phyloP scores from a whole-genome alignment of 2,329 filamentous ascomycete species.

The Chaetomium sp. region DNA sequence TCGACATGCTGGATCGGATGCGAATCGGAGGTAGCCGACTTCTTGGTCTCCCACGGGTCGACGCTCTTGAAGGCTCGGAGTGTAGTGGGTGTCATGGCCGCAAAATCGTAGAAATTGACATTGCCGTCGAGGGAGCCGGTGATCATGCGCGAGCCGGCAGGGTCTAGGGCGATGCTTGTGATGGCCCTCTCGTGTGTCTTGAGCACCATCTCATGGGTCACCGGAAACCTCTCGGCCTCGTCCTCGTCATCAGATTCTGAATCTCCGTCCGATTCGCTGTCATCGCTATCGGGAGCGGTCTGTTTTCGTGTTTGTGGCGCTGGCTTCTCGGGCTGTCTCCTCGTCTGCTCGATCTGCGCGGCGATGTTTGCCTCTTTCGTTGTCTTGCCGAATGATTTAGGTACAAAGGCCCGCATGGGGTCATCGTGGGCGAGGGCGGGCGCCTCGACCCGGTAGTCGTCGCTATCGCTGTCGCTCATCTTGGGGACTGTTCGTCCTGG shows the following conservation, averaged over 20 bases:
- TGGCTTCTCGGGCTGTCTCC: slow-evolving; percentile 56
- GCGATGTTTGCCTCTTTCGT: slow-evolving; percentile 71
- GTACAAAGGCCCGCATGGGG: slow-evolving; percentile 75
- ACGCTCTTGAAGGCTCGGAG: slow-evolving; percentile 90
- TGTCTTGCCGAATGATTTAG: slow-evolving; percentile 83
- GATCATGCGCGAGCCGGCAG: slow-evolving; percentile 79
- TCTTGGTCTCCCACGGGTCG: slow-evolving; percentile 80
- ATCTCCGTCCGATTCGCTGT: slow-evolving; percentile 45
- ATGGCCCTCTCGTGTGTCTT: slow-evolving; percentile 90
- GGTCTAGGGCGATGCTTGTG: slow-evolving; percentile 81
- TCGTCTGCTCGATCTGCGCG: slow-evolving; percentile 79
- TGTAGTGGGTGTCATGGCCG: slow-evolving; percentile 92
- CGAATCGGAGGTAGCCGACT: slow-evolving; percentile 71
- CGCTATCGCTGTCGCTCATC: slow-evolving; percentile 58
- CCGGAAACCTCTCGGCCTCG: slow-evolving; percentile 84
- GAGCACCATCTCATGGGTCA: slow-evolving; percentile 88
- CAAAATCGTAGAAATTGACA: slow-evolving; percentile 91
- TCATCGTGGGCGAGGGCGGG: slow-evolving; percentile 63
- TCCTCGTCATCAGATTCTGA: slow-evolving; percentile 63
- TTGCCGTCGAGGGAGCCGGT: slow-evolving; percentile 92
- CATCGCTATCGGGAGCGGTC: slow-evolving; percentile 48
- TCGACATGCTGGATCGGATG: slow-evolving; percentile 85
- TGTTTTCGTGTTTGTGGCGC: slow-evolving; percentile 39
- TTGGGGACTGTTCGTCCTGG: slow-evolving; percentile 23
- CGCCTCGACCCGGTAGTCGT: slow-evolving; percentile 60